Conservation (phyloP, 306 rosid species). For the Cajanus cajan region DNA sequence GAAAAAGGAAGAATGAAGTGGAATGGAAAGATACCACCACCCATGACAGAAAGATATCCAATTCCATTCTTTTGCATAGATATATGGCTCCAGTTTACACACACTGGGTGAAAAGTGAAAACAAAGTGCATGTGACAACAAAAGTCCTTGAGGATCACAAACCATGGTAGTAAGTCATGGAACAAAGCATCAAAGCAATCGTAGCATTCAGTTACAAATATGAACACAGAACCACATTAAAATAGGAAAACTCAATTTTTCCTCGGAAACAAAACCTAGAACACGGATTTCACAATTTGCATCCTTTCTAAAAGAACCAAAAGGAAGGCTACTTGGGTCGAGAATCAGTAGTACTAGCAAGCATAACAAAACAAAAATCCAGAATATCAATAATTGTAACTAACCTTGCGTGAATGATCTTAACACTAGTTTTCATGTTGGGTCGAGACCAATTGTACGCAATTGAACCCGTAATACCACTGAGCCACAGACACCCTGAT, state of each 20-base stretch:
- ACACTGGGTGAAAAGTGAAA: neutral
- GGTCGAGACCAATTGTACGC: slow-evolving; percentile 98
- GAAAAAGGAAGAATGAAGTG: neutral
- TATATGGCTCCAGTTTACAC: neutral
- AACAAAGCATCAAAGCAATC: neutral
- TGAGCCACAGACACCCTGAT: slow-evolving; percentile 83
- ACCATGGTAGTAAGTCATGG: neutral
- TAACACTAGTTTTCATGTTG: slow-evolving; percentile 88
- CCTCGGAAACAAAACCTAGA: neutral
- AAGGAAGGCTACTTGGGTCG: neutral
- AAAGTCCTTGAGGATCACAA: neutral
- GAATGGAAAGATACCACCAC: neutral
- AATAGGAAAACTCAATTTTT: neutral
- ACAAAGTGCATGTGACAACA: neutral
- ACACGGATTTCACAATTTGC: neutral
- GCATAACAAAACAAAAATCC: neutral
- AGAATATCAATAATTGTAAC: neutral
- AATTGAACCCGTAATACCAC: slow-evolving; percentile 83
- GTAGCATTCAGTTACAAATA: neutral
- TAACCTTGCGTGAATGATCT: slow-evolving; percentile 91
- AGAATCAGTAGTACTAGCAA: too few species aligned
- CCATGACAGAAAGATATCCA: neutral
- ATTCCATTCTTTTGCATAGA: neutral
- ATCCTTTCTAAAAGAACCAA: neutral
- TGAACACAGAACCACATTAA: neutral